Evolutionary conservation across 2,329 filamentous ascomycete genomes (phyloP).

Genomic region (Sarocladium kiliense): DNA sequence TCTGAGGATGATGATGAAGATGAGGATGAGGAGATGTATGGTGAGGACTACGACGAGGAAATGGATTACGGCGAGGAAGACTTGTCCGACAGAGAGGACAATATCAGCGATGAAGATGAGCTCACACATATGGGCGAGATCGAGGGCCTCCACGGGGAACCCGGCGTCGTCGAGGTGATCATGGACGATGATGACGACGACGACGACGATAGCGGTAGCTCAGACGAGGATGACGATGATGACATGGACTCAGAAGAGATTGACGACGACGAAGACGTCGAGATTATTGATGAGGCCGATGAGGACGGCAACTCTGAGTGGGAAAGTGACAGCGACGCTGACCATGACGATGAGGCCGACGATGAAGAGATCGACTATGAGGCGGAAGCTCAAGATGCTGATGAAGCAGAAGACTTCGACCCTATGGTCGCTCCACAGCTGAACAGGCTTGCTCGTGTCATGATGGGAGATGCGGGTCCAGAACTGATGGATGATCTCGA

Average conservation of each 20-base stretch:
- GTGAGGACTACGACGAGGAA: conserved; percentile 85
- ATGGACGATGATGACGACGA: conserved; percentile 69
- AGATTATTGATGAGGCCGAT: conserved; percentile 61
- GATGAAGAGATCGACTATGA: conserved; percentile 51
- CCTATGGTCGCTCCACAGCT: conserved; percentile 38
- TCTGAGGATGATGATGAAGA: conserved; percentile 66
- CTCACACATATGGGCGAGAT: conserved; percentile 80
- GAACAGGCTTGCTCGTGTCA: conserved; percentile 50
- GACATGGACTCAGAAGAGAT: conserved; percentile 38
- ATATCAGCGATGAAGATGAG: conserved; percentile 86
- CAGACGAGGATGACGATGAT: conserved; percentile 51
- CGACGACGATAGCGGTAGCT: conserved; percentile 55
- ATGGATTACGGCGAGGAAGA: conserved; percentile 88
- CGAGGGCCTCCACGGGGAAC: conserved; percentile 64
- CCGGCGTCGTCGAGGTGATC: conserved; percentile 66
- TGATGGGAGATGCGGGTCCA: conserved; percentile 45
- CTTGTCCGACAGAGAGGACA: conserved; percentile 74
- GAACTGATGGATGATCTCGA: conserved; percentile 42
- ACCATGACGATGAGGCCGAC: conserved; percentile 48
- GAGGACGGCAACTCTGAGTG: conserved; percentile 57
- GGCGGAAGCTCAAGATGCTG: conserved; percentile 48
- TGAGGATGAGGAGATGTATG: conserved; percentile 85
- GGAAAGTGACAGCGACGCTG: conserved; percentile 56
- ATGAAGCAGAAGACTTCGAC: conserved; percentile 41
- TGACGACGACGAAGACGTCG: conserved; percentile 47